Base-by-base conservation (phyloP, 345 rosid species). In the Eucalyptus melliodora region DNA sequence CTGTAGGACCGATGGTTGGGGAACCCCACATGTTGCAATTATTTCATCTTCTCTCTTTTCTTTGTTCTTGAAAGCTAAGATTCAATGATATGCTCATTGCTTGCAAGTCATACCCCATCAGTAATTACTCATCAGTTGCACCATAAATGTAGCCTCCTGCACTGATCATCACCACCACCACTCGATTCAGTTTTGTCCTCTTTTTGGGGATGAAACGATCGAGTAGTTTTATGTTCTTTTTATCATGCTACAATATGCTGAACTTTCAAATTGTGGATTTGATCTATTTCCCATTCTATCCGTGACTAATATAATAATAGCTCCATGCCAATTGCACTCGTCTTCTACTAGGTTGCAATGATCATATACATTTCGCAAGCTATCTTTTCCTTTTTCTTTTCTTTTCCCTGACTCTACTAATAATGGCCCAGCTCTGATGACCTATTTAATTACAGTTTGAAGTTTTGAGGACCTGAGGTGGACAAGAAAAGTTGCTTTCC, bases 21-120 rank as follows among this genome's bases (percentile, higher is more conserved):
- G 83, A 77, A 77, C 83, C 83, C 83, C 83, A 77, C 83, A 40
- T 40, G 45, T 6, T 6, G 83, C 47, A 77, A 77, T 77, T 49
- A 53, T 50, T 83, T 42, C 42, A 42, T 80, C n/a, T 40, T 7
- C 50, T 9, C 50, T 82, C 51, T 86, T 44, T 83, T 24, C 87
- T 65, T 37, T 88, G 34, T 88, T 59, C 90, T 88, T 88, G 87
- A 53, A 88, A 88, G 90, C 87, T 82, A 88, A 88, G 90, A 82
- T 80, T 88, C 72, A 88, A 59, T 88, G 50, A 88, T 82, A 21
- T 37, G 83, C 67, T 42, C 88, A 40, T 21, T 37, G 23, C 88
- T 87, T 60, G 49, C 8, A 34, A 60, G 47, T 87, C 53, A 60
- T 87, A 44, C 19, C 50, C 37, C 44, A 11, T 40, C 83, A 40